Base-by-base conservation (phyloP, 2,329 filamentous ascomycete species). In the Talaromyces marneffei region DNA sequence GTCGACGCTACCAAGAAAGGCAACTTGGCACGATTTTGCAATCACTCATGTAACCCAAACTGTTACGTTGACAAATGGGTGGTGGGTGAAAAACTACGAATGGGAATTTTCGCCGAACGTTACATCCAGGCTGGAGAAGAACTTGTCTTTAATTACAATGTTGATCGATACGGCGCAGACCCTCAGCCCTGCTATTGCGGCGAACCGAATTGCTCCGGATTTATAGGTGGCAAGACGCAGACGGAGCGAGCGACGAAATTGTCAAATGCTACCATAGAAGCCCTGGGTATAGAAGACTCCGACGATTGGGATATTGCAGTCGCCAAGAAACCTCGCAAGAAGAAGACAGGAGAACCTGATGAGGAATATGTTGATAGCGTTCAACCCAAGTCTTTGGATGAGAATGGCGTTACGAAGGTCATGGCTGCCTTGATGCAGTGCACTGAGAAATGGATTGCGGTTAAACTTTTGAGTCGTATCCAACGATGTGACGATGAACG, bases 11-110 rank as follows among this genome's bases (percentile, higher is more conserved):
- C 94, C 9, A 96, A 94, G 73, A 96, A 91, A 74, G 94, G 94
- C 56, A 97, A 97, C 68, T 84, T 99, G 5, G 94, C 92, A 57
- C 88, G 94, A 31, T 99, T 99, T 72, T 99, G 94, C 84, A 99
- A 99, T 71, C 94, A 99, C 75, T 97, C 94, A 8, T 99, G 94
- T 83, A 96, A 94, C 74, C 94, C 94, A 18, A 99, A 99, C 73
- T 97, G 92, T 78, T 97, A 96, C 76, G 93, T 99, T 65, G 94
- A 99, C 82, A 99, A 99, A 79, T 99, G 94, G 94, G 92, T 97
- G 62, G 92, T 99, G 35, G 92, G 92, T 18, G 91, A 95, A 70
- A 97, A 97, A 79, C 81, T 97, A 72, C 92, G 94, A 69, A 99
- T 99, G 94, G 94, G 94, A 69, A 97, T 99, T 68, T 99, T 99